Evolutionary conservation across 257 asterid genomes (phyloP).

Genomic region (Solanum tacnaense): DNA sequence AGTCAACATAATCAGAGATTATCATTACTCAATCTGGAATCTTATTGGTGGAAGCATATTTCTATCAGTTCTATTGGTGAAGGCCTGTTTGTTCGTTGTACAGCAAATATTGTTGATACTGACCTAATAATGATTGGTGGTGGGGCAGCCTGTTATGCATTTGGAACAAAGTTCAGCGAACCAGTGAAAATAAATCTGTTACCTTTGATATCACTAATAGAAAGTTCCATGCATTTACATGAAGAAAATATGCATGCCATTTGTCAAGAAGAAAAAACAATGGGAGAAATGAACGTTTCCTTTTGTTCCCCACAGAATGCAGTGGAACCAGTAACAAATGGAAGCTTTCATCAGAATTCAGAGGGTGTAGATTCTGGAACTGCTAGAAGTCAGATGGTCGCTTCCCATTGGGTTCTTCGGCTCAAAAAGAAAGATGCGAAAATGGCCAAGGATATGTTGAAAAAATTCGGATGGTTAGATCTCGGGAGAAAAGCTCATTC

Average conservation of each 20-base stretch:
- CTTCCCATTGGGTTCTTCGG: slow-evolving; percentile 43
- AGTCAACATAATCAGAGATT: slow-evolving; percentile 42
- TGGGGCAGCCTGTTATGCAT: slow-evolving; percentile 95
- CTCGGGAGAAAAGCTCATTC: slow-evolving; percentile 69
- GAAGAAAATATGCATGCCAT: slow-evolving; percentile 12
- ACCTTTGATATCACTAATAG: slow-evolving; percentile 27
- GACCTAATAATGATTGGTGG: slow-evolving; percentile 75
- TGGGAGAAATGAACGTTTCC: slow-evolving; percentile 9
- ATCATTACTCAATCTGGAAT: slow-evolving; percentile 53
- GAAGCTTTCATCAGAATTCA: slow-evolving; percentile 14
- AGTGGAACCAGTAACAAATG: slow-evolving; percentile 19
- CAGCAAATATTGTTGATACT: slow-evolving; percentile 49
- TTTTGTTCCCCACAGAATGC: slow-evolving; percentile 1
- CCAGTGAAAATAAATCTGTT: slow-evolving; percentile 57
- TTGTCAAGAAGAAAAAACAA: not conserved
- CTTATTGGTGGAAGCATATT: slow-evolving; percentile 53
- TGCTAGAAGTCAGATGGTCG: slow-evolving; percentile 13
- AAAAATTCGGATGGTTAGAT: slow-evolving; percentile 88
- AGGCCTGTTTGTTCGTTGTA: slow-evolving; percentile 79
- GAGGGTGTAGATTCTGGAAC: slow-evolving; percentile 23
- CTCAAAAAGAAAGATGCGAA: slow-evolving; percentile 63
- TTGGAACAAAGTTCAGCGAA: slow-evolving; percentile 90
- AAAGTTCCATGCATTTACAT: slow-evolving; percentile 5
- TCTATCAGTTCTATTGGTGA: slow-evolving; percentile 36
- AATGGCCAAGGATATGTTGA: slow-evolving; percentile 67